Percentiles rank a stretch among this genome's conserved stretches.
These are phyloP conservation scores for Fusarium floridanum DNA, from an alignment of 2,329 filamentous ascomycete genomes.

Conservation along the genomic window DNA sequence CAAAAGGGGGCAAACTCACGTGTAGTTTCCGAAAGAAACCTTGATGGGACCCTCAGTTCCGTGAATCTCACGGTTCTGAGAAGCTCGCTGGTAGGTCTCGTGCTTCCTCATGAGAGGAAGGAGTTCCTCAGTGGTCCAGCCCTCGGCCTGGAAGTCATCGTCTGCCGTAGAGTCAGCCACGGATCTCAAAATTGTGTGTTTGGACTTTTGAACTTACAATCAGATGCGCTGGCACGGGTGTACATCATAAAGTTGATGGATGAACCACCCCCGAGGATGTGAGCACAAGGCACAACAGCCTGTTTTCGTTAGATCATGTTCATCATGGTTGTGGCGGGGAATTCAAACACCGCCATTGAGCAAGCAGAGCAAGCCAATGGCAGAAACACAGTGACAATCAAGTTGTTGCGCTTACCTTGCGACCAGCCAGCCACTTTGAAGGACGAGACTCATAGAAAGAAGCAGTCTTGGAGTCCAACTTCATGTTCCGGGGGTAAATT, in stretches of 20 bases:
- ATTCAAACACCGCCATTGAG: neutral
- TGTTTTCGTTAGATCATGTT: slow-evolving; percentile 39
- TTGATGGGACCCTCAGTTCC: slow-evolving; percentile 86
- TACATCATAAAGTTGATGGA: slow-evolving; percentile 83
- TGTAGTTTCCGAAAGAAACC: slow-evolving; percentile 84
- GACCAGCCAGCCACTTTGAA: slow-evolving; percentile 78
- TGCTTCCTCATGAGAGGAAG: slow-evolving; percentile 84
- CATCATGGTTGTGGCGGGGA: neutral
- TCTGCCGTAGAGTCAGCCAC: slow-evolving; percentile 2
- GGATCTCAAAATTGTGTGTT: neutral
- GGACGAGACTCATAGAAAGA: slow-evolving; percentile 85
- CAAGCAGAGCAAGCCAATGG: neutral
- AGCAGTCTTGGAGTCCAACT: slow-evolving; percentile 83
- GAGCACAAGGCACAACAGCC: slow-evolving; percentile 80
- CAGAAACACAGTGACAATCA: neutral
- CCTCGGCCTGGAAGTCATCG: slow-evolving; percentile 83
- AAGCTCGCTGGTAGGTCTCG: slow-evolving; percentile 79
- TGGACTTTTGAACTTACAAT: slow-evolving; percentile 17
- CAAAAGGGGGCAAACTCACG: slow-evolving; percentile 42
- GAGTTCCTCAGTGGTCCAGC: slow-evolving; percentile 83
- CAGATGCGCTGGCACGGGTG: slow-evolving; percentile 47
- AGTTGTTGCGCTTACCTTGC: slow-evolving; percentile 50
- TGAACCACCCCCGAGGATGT: slow-evolving; percentile 78
- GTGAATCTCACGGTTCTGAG: slow-evolving; percentile 75
- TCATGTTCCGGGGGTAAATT: slow-evolving; percentile 83